Evolutionary conservation across 441 rosid genomes (phyloP).

Genomic region (Corymbia citriodora): DNA sequence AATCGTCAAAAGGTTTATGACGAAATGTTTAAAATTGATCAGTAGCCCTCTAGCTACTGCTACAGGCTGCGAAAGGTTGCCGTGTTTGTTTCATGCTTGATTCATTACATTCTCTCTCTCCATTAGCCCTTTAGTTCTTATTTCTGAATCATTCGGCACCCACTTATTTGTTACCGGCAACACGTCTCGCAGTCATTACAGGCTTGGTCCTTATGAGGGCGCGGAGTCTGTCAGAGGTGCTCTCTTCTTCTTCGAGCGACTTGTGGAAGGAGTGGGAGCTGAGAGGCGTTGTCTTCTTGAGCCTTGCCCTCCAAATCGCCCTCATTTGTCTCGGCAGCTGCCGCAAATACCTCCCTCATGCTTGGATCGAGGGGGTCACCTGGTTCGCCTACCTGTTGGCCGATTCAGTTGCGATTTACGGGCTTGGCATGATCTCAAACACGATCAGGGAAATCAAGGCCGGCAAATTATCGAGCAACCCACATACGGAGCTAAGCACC

Average conservation of each 20-base stretch:
- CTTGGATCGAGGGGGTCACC: constrained; percentile 5
- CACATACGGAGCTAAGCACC: constrained; percentile 4
- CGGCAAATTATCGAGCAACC: not conserved
- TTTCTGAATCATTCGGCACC: not conserved
- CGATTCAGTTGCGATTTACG: constrained; percentile 19
- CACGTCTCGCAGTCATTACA: not conserved
- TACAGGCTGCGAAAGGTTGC: not conserved
- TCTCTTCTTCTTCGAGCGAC: not conserved
- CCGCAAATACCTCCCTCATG: constrained; percentile 8
- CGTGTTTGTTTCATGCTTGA: not conserved
- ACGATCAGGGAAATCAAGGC: not conserved
- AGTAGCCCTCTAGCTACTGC: not conserved
- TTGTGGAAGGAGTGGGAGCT: constrained; percentile 32
- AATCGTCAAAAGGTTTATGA: too few relatives aligned
- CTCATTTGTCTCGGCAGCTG: constrained; percentile 18
- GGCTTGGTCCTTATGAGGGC: not conserved
- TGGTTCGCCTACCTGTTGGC: constrained; percentile 34
- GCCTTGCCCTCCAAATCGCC: constrained; percentile 24
- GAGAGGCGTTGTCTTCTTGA: constrained; percentile 16
- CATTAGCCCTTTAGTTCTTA: not conserved
- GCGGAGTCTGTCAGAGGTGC: not conserved
- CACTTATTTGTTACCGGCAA: not conserved
- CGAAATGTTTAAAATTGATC: too few relatives aligned
- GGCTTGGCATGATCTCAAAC: constrained; percentile 22
- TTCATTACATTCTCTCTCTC: not conserved